Evolutionary conservation across 129 eudicot genomes (phyloP).

Genomic region (Escallonia rubra): DNA sequence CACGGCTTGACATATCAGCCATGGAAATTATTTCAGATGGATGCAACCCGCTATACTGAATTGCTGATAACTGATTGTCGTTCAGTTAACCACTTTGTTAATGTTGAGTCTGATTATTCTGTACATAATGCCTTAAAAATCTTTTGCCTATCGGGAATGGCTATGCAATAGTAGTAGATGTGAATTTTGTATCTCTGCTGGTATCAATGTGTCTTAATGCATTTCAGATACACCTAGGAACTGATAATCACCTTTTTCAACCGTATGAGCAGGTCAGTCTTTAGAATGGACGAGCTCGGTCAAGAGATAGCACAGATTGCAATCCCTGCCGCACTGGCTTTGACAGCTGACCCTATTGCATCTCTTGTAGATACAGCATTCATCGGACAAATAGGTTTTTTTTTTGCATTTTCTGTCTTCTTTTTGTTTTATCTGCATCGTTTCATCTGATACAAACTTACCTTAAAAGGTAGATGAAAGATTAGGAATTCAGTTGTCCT

Average conservation of each 20-base stretch:
- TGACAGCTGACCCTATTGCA: constrained; percentile 86
- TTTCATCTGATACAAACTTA: background rate
- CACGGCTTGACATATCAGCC: too few relatives aligned
- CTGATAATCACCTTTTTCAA: background rate
- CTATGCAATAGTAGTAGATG: background rate
- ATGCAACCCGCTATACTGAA: too few relatives aligned
- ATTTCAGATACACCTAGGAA: background rate
- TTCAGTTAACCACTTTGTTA: background rate
- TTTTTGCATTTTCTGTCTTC: background rate
- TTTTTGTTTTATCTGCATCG: background rate
- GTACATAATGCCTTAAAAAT: background rate
- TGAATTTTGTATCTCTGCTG: background rate
- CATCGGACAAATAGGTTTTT: constrained; percentile 79
- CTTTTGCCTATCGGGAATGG: background rate
- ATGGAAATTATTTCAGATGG: too few relatives aligned
- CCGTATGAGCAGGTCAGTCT: constrained; percentile 35
- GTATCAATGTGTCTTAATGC: background rate
- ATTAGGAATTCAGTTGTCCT: background rate
- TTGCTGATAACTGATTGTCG: too few relatives aligned
- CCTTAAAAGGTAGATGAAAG: too few relatives aligned
- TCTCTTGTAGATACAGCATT: constrained; percentile 86
- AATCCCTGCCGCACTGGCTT: constrained; percentile 80
- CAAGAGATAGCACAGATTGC: constrained; percentile 66
- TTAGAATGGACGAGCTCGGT: constrained; percentile 67
- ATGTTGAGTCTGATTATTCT: background rate